Evolutionary conservation across 805 yeast genomes (phyloP).

Genomic region (Schizosaccharomyces osmophilus): DNA sequence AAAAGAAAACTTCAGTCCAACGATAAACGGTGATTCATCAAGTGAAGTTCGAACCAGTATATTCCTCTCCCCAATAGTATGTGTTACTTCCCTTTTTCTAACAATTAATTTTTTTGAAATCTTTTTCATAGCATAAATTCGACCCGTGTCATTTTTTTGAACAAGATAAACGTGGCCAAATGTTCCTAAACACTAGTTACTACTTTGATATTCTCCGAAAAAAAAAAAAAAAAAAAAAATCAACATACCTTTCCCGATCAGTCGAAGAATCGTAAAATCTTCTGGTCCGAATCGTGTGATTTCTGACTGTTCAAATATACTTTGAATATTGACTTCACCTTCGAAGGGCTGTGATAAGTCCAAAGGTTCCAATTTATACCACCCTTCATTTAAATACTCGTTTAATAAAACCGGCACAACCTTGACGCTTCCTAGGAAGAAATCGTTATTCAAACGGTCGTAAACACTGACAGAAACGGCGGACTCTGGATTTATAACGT

Average conservation of each 20-base stretch:
- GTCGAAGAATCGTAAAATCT: conserved; percentile 75
- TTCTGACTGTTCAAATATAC: conserved; percentile 44
- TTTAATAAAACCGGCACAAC: conserved; percentile 30
- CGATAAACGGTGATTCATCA: conserved; percentile 76
- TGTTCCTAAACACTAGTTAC: conserved; percentile 29
- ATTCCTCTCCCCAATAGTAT: conserved; percentile 90
- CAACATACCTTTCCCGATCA: conserved; percentile 41
- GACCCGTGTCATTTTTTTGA: conserved; percentile 61
- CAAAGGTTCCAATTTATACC: conserved; percentile 56
- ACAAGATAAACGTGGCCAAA: conserved; percentile 97
- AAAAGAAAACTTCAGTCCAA: conserved; percentile 83
- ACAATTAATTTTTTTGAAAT: conserved; percentile 84
- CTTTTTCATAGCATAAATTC: conserved; percentile 94
- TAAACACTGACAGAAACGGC: conserved; percentile 78
- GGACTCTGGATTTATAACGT: conserved; percentile 53
- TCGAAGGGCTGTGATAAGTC: conserved; percentile 48
- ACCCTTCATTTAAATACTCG: conserved; percentile 28
- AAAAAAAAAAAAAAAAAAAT: background rate
- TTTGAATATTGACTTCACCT: conserved; percentile 54
- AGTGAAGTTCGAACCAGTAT: conserved; percentile 80
- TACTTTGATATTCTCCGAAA: background rate
- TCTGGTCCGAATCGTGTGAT: conserved; percentile 75
- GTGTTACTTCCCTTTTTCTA: conserved; percentile 91
- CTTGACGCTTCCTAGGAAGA: conserved; percentile 65
- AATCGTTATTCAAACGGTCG: conserved; percentile 60